Base-by-base conservation (phyloP, 352 stramenopile genomes). In the Pythium rishiriense region DNA sequence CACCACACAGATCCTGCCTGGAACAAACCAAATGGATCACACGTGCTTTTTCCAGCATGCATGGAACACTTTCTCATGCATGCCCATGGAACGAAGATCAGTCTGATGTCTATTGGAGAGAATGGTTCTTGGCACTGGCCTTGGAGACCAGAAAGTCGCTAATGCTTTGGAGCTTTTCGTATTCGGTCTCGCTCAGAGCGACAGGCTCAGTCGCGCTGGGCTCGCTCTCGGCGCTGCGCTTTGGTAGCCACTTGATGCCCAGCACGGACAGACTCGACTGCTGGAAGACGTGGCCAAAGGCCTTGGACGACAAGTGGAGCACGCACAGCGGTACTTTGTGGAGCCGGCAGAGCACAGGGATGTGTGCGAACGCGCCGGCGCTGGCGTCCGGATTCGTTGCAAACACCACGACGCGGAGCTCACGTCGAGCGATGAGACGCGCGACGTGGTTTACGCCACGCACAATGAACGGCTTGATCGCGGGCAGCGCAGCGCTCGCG, bases 241-340 rank as follows among this genome's bases (percentile, higher is more conserved):
- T 67, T 22, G 66, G 66, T 42, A 68, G 41, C n/a, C 58, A 39
- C 70, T 68, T 73, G 37, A 92, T 75, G 4, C 78, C 81, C 10
- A 93, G 62, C 2, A 81, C 79, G 4, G 75, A 67, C 29, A 91
- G 49, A 49, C 71, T 91, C 45, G 81, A 76, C 54, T 90, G 69
- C 41, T 70, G 57, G 48, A 93, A 91, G 8, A 87, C 35, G 24
- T 60, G 58, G 33, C 84, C 84, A 31, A 93, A 74, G 14, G 70
- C 74, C 70, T 81, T 85, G 59, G 84, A 90, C 31, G 82, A 91
- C 42, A 90, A 26, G 49, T 87, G 82, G 55, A 93, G 59, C 65
- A 91, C 78, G 62, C 80, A 91, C 26, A 91, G 74, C 2, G 84
- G 82, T 26, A 93, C 76, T 17, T 69, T 56, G 60, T 90, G 82